Evolutionary conservation across 2,329 filamentous ascomycete genomes (phyloP), one percentile per base, ranked within the genome.

Genomic region (Sordariomycetes sp.): DNA sequence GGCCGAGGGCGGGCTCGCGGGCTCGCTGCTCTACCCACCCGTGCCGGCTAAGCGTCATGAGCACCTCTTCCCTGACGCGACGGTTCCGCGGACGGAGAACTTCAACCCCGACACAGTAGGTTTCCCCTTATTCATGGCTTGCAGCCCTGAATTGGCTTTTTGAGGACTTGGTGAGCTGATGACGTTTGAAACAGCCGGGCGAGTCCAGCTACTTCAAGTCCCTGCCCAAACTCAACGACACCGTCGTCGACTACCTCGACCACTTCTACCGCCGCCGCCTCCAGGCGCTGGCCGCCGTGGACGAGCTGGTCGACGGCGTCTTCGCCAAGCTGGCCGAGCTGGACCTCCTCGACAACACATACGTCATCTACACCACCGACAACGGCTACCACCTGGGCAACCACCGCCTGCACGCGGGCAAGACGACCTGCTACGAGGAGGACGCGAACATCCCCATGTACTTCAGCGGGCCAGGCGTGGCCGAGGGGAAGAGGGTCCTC

Each of bases 101-200:
- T 90, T 89, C 69, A 90, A 90, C 62, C 85, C 86, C 0, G 76
- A 81, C 2, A 70, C 73, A 61, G 79, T 80, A 67, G 43, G 71
- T 65, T 24, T 61, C 37, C 12, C 12, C 28, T 8, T 25, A 10
- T 57, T 58, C 1, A 62, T 20, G 3, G 20, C 25, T 3, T 11
- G 8, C 6, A 54, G 2, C 3, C 14, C 6, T 35, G 12, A 37
- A 18, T 2, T 35, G 16, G 2, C 7, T 37, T 52, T 25, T 59
- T 40, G 35, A 58, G 35, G 12, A 43, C 5, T 10, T 16, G 8
- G 18, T 20, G 43, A 22, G 43, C n/a, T 48, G 16, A 48, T 48
- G 43, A 14, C 43, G 35, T 14, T 37, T 2, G 16, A 24, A 12
- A 37, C 34, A 70, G 65, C 70, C 73, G 2, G 70, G 70, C 11